Evolutionary conservation across 2,329 filamentous ascomycete genomes (phyloP), one percentile per base, ranked within the genome.

Genomic region (Thermothelomyces thermophilus): DNA sequence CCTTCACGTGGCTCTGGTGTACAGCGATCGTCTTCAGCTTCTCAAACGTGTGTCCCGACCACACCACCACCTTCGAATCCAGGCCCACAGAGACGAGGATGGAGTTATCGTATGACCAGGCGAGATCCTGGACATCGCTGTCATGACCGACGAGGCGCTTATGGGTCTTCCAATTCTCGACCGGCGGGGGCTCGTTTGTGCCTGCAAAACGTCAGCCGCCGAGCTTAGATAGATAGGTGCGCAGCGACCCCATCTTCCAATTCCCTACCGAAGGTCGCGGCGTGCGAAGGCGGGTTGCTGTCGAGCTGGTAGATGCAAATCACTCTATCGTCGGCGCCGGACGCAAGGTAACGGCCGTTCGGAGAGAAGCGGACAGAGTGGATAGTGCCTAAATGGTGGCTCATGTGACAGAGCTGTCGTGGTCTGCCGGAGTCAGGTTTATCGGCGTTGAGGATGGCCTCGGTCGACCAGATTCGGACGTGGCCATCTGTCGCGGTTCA

Each of bases 101-200:
- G 1, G 91, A 96, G 26, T 90, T 95, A 71, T 98, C 93, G 64
- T 85, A 84, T 17, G 93, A 95, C 93, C 93, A 98, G 26, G 90
- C 93, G 51, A 98, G 74, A 71, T 98, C 94, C 69, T 98, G 93
- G 5, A 98, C 90, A 70, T 98, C 93, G 64, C 97, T 98, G 63
- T 98, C 93, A 66, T 98, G 94, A 14, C 93, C 94, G 52, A 96
- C 93, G 46, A 98, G 74, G 56, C 93, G 84, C 64, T 89, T 87
- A 62, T 90, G 86, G 19, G 95, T 95, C 69, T 95, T 90, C 93
- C 93, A 98, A 62, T 96, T 97, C 74, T 98, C 93, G 41, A 95
- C 86, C 0, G 91, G 90, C 2, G 91, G 89, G 26, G 89, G 82
- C 65, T 97, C 93, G 66, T 90, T 93, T 44, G 86, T 83, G 54